A percentile compares a stretch with the other conserved stretches of the same genome.
Evolutionary conservation across 441 rosid species (phyloP).

Genomic region (Erodium moschatum): DNA sequence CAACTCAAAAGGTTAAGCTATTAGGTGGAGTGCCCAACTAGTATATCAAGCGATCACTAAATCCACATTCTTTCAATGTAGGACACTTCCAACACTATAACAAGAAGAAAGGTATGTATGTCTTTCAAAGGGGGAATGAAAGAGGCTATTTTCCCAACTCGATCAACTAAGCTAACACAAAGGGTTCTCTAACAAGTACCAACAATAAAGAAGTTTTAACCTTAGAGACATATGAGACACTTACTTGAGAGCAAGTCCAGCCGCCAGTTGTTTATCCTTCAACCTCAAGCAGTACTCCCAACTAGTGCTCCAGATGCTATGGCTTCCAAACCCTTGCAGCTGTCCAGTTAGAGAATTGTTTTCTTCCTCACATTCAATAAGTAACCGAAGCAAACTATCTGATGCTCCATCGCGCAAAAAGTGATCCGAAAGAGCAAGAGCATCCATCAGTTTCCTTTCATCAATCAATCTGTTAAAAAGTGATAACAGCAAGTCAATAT

Average conservation of each 20-base stretch:
- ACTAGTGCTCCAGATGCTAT: slow-evolving; percentile 64
- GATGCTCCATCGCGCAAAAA: slow-evolving; percentile 88
- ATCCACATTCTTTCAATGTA: no score
- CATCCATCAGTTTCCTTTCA: slow-evolving; percentile 92
- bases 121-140: background rate
- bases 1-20: no score
- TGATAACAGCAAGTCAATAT: slow-evolving; percentile 13
- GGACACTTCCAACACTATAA: background rate
- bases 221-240: slow-evolving; percentile 17
- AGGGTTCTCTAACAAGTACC: background rate
- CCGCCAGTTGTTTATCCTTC: slow-evolving; percentile 88
- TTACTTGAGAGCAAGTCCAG: slow-evolving; percentile 84
- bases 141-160: background rate
- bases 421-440: slow-evolving; percentile 97
- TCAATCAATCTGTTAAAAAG: slow-evolving; percentile 55
- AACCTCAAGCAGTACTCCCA: slow-evolving; percentile 98
- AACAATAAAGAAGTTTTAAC: background rate
- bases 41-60: no score
- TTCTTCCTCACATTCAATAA: slow-evolving; percentile 72
- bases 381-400: slow-evolving; percentile 74
- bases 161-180: background rate
- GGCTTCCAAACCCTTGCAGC: slow-evolving; percentile 50
- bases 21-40: no score
- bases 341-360: slow-evolving; percentile 42
- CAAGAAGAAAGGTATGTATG: background rate